These are phyloP conservation scores for Sarocladium brachiariae DNA, from an alignment of 2,329 filamentous ascomycete species.

Conservation along the genomic window DNA sequence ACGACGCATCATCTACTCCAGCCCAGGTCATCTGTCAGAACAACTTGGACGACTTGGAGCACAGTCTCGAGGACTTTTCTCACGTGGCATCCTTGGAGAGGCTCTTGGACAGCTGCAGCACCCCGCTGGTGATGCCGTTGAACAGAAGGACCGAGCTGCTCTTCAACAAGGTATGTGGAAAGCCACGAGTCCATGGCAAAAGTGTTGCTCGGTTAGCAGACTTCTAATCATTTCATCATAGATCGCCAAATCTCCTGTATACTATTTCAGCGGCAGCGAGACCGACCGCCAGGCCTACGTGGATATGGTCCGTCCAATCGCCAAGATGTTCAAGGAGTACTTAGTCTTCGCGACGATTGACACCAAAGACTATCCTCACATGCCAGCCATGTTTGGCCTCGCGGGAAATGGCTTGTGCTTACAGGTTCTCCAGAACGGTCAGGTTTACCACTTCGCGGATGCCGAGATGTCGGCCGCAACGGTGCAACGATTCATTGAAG, in stretches of 20 bases:
- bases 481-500: slow-evolving; percentile 36
- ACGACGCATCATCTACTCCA: background rate
- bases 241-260: slow-evolving; percentile 32
- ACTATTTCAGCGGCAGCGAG: slow-evolving; percentile 21
- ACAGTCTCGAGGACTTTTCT: slow-evolving; percentile 25
- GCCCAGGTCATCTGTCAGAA: slow-evolving; percentile 32
- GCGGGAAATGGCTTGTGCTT: slow-evolving; percentile 29
- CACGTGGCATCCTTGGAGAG: slow-evolving; percentile 26
- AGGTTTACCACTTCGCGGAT: slow-evolving; percentile 31
- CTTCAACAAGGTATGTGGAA: slow-evolving; percentile 24
- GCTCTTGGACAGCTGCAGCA: slow-evolving; percentile 31
- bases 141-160: slow-evolving; percentile 37
- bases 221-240: slow-evolving; percentile 13
- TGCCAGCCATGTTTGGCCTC: slow-evolving; percentile 31
- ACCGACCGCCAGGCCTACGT: slow-evolving; percentile 29
- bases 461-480: slow-evolving; percentile 24
- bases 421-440: slow-evolving; percentile 36
- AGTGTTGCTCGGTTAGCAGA: background rate
- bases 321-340: slow-evolving; percentile 39
- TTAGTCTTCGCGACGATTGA: slow-evolving; percentile 42
- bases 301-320: slow-evolving; percentile 29
- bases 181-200: background rate
- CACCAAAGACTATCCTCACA: slow-evolving; percentile 36
- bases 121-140: slow-evolving; percentile 35
- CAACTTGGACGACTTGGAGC: slow-evolving; percentile 29